Evolutionary conservation across 2,329 filamentous ascomycete species (phyloP).

Genomic region (Amphichorda felina): DNA sequence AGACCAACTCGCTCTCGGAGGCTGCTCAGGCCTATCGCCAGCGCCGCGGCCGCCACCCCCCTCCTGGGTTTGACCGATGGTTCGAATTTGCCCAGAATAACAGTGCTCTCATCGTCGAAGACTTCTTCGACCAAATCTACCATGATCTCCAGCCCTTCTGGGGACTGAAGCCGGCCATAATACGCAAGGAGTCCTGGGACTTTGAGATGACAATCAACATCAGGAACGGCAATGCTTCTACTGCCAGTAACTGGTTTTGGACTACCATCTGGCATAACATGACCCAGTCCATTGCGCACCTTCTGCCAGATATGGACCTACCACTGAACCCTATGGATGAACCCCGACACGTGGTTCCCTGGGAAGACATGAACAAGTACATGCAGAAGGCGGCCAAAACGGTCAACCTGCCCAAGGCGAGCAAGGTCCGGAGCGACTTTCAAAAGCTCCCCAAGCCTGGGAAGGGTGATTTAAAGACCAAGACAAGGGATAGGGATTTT

Average conservation of each 20-base stretch:
- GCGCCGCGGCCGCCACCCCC: constrained; percentile 48
- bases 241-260: constrained; percentile 45
- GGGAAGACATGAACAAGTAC: constrained; percentile 45
- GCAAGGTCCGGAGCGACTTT: constrained; percentile 31
- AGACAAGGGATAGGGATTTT: constrained; percentile 31
- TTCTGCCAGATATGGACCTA: constrained; percentile 56
- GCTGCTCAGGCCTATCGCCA: constrained; percentile 46
- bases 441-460: constrained; percentile 26
- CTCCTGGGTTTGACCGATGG: constrained; percentile 51
- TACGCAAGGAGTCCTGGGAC: constrained; percentile 38
- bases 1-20: constrained; percentile 37
- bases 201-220: constrained; percentile 52
- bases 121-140: constrained; percentile 54
- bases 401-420: constrained; percentile 27
- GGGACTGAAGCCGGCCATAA: constrained; percentile 32
- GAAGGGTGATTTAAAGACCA: constrained; percentile 19
- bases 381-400: constrained; percentile 40
- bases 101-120: constrained; percentile 45
- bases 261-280: constrained; percentile 43
- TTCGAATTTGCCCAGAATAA: constrained; percentile 40
- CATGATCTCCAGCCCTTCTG: constrained; percentile 48
- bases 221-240: constrained; percentile 37
- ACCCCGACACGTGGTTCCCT: constrained; percentile 50
- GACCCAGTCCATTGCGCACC: constrained; percentile 36
- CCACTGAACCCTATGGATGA: constrained; percentile 58